Evolutionary conservation across 2,329 filamentous ascomycete species (phyloP).

Genomic region (Talaromyces islandicus): DNA sequence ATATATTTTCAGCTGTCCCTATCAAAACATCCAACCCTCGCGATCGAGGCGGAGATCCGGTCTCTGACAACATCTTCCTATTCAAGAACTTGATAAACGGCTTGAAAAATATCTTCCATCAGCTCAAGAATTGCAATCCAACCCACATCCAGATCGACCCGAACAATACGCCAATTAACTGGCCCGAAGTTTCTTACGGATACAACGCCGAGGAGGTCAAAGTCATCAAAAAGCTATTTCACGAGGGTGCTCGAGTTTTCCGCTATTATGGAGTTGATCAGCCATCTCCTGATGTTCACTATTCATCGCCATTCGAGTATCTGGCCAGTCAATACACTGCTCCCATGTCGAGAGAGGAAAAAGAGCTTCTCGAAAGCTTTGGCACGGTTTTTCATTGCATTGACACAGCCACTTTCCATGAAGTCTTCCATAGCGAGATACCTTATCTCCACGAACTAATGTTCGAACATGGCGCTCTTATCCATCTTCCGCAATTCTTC

Average conservation of each 20-base stretch:
- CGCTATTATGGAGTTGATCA: slow-evolving; percentile 93
- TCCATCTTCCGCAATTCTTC: slow-evolving; percentile 97
- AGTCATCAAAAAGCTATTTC: slow-evolving; percentile 94
- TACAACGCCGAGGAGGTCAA: slow-evolving; percentile 97
- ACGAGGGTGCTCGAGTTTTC: slow-evolving; percentile 93
- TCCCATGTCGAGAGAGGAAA: slow-evolving; percentile 91
- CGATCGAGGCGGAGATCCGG: slow-evolving; percentile 81
- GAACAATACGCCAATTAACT: slow-evolving; percentile 75
- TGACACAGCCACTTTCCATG: slow-evolving; percentile 95
- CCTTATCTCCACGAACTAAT: slow-evolving; percentile 96
- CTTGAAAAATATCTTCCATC: slow-evolving; percentile 93
- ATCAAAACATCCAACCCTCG: slow-evolving; percentile 92
- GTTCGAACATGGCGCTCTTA: slow-evolving; percentile 87
- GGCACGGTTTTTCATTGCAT: slow-evolving; percentile 98
- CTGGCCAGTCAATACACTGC: slow-evolving; percentile 94
- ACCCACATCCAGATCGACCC: slow-evolving; percentile 62
- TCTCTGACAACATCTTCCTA: slow-evolving; percentile 94
- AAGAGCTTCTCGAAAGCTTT: slow-evolving; percentile 94
- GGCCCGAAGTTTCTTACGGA: slow-evolving; percentile 91
- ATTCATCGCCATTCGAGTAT: slow-evolving; percentile 79
- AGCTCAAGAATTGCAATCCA: slow-evolving; percentile 84
- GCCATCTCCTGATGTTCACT: slow-evolving; percentile 62
- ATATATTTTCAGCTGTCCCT: slow-evolving; percentile 92
- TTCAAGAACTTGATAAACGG: slow-evolving; percentile 96
- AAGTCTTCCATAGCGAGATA: slow-evolving; percentile 97